These are phyloP conservation scores for Patellifolia procumbens DNA, from an alignment of 179 eudicot species.

Conservation along the genomic window DNA sequence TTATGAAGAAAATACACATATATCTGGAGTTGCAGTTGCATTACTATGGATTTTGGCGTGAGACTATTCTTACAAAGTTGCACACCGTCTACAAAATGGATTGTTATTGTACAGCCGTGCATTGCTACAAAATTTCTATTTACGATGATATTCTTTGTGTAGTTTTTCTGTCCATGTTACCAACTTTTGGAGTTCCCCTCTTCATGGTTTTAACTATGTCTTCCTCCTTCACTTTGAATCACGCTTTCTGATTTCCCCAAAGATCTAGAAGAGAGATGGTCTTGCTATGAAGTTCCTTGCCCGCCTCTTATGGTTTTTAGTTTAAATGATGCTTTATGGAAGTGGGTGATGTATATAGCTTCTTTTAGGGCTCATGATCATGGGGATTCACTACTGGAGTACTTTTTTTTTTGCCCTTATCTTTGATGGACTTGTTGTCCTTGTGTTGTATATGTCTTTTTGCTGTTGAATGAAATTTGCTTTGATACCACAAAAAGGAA, in stretches of 20 bases:
- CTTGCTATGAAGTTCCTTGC: neutral
- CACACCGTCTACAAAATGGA: neutral
- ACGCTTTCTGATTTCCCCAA: neutral
- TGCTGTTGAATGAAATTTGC: too few species aligned
- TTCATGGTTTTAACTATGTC: too few species aligned
- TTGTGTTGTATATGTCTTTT: too few species aligned
- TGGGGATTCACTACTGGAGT: neutral
- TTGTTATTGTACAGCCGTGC: neutral
- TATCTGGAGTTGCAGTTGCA: neutral
- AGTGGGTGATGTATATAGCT: too few species aligned
- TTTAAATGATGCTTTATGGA: neutral
- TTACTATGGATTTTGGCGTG: neutral
- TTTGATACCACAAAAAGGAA: too few species aligned
- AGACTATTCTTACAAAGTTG: neutral
- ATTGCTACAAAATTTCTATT: neutral
- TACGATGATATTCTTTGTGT: neutral
- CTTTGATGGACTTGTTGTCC: too few species aligned
- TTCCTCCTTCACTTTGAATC: neutral
- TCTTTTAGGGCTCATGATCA: too few species aligned
- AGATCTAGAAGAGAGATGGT: neutral
- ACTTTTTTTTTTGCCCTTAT: neutral
- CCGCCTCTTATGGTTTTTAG: neutral
- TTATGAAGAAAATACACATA: neutral
- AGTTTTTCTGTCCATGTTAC: neutral
- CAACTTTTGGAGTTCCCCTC: neutral